These are phyloP conservation scores for Bacidia gigantensis DNA, from an alignment of 495 filamentous ascomycete genomes.

Conservation along the genomic window DNA sequence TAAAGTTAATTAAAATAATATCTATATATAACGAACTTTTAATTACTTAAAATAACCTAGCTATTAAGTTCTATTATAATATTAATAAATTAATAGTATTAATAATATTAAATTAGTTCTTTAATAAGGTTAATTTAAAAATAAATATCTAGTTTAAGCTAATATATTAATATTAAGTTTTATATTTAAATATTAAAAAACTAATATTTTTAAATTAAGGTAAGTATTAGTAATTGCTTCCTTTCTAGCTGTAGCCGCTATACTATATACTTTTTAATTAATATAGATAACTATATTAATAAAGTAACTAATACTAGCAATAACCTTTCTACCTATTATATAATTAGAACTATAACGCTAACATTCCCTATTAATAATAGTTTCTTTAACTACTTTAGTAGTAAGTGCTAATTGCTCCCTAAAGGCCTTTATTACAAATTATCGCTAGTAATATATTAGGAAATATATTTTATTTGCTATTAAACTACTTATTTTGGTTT, in stretches of 20 bases:
- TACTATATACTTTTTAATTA: neutral
- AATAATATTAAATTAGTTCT: conserved; percentile 7
- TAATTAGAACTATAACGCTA: neutral
- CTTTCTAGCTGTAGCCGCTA: neutral
- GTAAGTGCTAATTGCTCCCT: too few species aligned
- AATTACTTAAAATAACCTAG: neutral
- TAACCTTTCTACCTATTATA: too few species aligned
- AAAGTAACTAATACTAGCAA: too few species aligned
- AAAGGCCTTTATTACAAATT: neutral
- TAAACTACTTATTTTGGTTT: neutral
- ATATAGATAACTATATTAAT: neutral
- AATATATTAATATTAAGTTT: neutral
- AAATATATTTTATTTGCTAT: conserved; percentile 1
- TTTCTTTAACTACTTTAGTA: too few species aligned
- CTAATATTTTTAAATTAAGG: neutral
- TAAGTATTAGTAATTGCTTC: neutral
- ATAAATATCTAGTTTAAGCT: neutral
- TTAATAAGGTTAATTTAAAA: conserved; percentile 1
- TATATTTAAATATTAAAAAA: conserved; percentile 1
- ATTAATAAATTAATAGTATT: neutral
- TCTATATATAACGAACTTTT: neutral
- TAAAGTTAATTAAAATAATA: neutral
- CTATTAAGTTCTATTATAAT: neutral
- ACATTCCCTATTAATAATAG: neutral
- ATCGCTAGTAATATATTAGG: neutral